Conservation (phyloP, 2,329 filamentous ascomycete species). For the Arthroderma sp. region DNA sequence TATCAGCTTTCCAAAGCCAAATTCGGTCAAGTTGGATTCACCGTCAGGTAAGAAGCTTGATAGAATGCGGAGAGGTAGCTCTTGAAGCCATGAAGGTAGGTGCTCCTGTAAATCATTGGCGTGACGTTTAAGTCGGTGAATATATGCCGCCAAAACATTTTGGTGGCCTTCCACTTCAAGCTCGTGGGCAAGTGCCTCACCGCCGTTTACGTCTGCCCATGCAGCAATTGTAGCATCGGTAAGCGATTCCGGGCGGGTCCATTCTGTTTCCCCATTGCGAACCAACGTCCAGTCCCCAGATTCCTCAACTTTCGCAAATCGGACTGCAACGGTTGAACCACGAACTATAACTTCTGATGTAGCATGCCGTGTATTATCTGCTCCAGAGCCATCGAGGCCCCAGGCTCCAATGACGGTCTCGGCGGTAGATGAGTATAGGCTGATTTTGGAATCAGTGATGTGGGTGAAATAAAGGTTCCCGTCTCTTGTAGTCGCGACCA, state of each 20-base stretch:
- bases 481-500: slow-evolving; percentile 60
- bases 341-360: slow-evolving; percentile 74
- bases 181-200: slow-evolving; percentile 62
- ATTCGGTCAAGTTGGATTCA: slow-evolving; percentile 43
- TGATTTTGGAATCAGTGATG: slow-evolving; percentile 59
- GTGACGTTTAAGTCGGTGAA: slow-evolving; percentile 76
- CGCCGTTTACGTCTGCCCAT: slow-evolving; percentile 64
- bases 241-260: slow-evolving; percentile 71
- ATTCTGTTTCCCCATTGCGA: slow-evolving; percentile 66
- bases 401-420: slow-evolving; percentile 65
- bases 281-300: slow-evolving; percentile 69
- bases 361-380: slow-evolving; percentile 47
- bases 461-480: slow-evolving; percentile 84
- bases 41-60: slow-evolving; percentile 46
- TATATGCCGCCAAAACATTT: slow-evolving; percentile 66
- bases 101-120: slow-evolving; percentile 56
- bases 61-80: slow-evolving; percentile 55
- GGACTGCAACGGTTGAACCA: slow-evolving; percentile 57
- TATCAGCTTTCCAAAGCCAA: slow-evolving; percentile 79
- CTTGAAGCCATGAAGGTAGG: slow-evolving; percentile 59
- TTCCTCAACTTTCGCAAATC: slow-evolving; percentile 55
- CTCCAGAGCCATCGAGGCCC: slow-evolving; percentile 40
- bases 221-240: slow-evolving; percentile 65
- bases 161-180: slow-evolving; percentile 77
- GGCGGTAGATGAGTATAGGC: slow-evolving; percentile 62